Conservation (phyloP, 2,329 filamentous ascomycete species). For the Cladorrhinum sp. region DNA sequence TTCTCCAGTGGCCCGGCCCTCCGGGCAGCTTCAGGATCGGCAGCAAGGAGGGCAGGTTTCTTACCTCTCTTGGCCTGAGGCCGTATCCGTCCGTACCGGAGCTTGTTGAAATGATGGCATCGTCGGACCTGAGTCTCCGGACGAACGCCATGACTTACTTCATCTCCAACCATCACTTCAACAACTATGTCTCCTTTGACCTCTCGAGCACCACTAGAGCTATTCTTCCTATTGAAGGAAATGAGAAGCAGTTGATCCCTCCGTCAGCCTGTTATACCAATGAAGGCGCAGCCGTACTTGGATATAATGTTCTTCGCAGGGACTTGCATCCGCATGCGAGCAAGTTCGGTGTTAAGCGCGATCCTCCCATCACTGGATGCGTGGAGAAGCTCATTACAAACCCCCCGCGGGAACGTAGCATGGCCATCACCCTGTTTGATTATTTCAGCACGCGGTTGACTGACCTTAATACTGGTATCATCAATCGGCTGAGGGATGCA, state of each 20-base stretch:
- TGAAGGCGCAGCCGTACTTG: slow-evolving; percentile 69
- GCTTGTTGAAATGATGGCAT: slow-evolving; percentile 74
- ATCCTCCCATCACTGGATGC: slow-evolving; percentile 77
- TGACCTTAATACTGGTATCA: slow-evolving; percentile 64
- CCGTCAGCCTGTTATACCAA: slow-evolving; percentile 83
- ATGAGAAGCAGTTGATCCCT: slow-evolving; percentile 61
- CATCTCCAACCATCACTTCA: slow-evolving; percentile 71
- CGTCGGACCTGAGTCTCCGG: slow-evolving; percentile 56
- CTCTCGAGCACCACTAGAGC: slow-evolving; percentile 52
- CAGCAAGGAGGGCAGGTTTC: slow-evolving; percentile 71
- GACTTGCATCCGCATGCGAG: slow-evolving; percentile 76
- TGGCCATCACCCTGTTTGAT: slow-evolving; percentile 70
- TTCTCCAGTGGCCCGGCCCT: slow-evolving; percentile 76
- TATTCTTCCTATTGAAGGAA: slow-evolving; percentile 71
- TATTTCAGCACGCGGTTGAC: slow-evolving; percentile 78
- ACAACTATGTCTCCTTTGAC: slow-evolving; percentile 68
- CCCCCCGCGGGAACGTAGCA: slow-evolving; percentile 64
- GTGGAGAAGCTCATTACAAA: slow-evolving; percentile 67
- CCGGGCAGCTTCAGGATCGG: slow-evolving; percentile 59
- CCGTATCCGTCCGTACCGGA: slow-evolving; percentile 68
- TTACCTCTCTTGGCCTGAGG: slow-evolving; percentile 70
- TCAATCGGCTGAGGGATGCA: slow-evolving; percentile 60
- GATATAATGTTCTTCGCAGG: slow-evolving; percentile 71
- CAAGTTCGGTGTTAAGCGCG: slow-evolving; percentile 80
- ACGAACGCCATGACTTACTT: slow-evolving; percentile 76